Evolutionary conservation across 2,329 filamentous ascomycete genomes (phyloP), one percentile per base, ranked within the genome.

Genomic region (Fusarium secorum): DNA sequence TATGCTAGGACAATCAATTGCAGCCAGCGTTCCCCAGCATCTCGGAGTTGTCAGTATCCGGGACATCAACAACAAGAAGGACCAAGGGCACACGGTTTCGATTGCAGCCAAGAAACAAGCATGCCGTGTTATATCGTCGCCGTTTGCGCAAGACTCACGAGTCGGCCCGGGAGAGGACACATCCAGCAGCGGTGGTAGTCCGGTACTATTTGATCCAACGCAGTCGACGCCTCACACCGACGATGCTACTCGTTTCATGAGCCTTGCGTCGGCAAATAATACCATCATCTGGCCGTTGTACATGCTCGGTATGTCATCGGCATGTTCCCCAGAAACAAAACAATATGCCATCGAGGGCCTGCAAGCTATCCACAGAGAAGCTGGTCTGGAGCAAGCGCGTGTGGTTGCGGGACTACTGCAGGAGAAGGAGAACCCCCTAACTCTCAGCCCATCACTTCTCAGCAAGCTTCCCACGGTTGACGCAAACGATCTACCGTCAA

Each of bases 271-370:
- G 13, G 81, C 83, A 2, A 84, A 84, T 28, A 84, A 85, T 67
- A 83, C 83, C 20, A 80, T 85, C 13, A 81, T 87, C 41, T 86
- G 84, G 84, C 85, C 85, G 8, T 78, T 87, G 7, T 87, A 85
- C 60, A 81, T 83, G 15, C 80, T 84, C 11, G 85, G 85, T 57
- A 81, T 85, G 74, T 85, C 84, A 24, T 83, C 83, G 2, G 82
- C 80, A 6, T 85, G 84, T 64, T 79, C 80, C 2, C 68, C 74
- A 6, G 77, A 81, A 51, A 81, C 82, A 70, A 82, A 81, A 51
- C 75, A 78, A 6, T 87, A 85, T 48, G 81, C 84, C 3, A 75
- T 86, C 18, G 80, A 81, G 22, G 78, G 84, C n/a, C 76, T 87
- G 41, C 75, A 80, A 46, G 81, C 81, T 14, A 81, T 87, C 28